Base-by-base conservation (phyloP, 768 basidiomycete species). In the Mycena haematopus region DNA sequence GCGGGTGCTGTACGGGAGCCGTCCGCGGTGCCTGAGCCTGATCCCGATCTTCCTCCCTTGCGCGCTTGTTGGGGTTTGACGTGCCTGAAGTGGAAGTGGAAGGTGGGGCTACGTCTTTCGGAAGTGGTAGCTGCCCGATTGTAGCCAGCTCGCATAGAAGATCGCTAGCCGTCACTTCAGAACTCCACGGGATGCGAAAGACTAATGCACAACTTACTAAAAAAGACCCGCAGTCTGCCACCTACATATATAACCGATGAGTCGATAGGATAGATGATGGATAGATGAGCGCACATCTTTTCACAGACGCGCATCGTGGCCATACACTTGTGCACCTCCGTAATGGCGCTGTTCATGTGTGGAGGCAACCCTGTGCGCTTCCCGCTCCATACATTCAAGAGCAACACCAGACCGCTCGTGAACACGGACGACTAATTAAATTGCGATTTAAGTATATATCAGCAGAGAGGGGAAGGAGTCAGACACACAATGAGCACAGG, bases 371-470 rank as follows among this genome's bases (percentile, higher is more conserved):
- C 82, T 44, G 79, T 79, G 59, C 79, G 77, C 68, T 80, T 84
- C 21, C 81, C 84, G 61, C 80, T 86, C 89, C 85, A 91, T 5
- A 89, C 84, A 60, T 85, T 86, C 65, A 91, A 75, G 35, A 91
- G 77, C 4, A 91, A 77, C 3, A 91, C 80, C 24, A 89, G 78
- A 21, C 77, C 79, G 45, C 79, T 71, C 0, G 74, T 76, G 72
- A 42, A 42, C 19, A 42, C 40, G 19, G 40, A 42, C 7, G 40
- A 42, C 40, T 42, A 13, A 17, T 19, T 14, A 14, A 17, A 14
- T 38, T 19, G 11, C 11, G 3, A 38, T 15, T 38, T 15, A 38
- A 38, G n/a, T 15, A 38, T 17, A 15, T 38, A 17, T 38, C n/a
- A 42, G n/a, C 1, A 7, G 17, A 42, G 40, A n/a, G 3, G 19